Percentiles rank a stretch among this genome's conserved stretches.
Evolutionary conservation across 169 alveolate genomes (phyloP).

Genomic region (Eimeria acervulina): DNA sequence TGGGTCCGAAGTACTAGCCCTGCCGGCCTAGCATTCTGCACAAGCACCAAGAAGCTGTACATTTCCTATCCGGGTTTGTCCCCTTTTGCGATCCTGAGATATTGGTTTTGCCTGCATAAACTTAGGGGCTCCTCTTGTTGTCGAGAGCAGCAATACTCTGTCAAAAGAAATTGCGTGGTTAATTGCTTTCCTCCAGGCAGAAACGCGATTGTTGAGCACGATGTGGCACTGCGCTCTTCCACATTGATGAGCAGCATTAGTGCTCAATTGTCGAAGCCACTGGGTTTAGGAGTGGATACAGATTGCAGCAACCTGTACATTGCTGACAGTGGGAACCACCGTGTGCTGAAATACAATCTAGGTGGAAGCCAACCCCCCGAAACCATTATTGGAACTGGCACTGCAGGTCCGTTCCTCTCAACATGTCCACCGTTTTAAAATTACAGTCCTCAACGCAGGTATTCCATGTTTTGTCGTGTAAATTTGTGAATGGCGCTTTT

Average conservation of each 20-base stretch:
- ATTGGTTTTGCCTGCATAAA: background rate
- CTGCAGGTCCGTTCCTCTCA: constrained; percentile 45
- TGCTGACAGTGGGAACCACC: constrained; percentile 73
- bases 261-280: constrained; percentile 11
- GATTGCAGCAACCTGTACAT: constrained; percentile 50
- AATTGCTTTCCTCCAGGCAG: background rate
- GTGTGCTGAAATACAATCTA: constrained; percentile 27
- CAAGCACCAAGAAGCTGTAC: constrained; percentile 47
- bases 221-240: constrained; percentile 35
- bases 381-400: constrained; percentile 56
- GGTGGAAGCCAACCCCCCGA: background rate
- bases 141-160: background rate
- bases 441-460: background rate
- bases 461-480: background rate
- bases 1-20: constrained; percentile 71
- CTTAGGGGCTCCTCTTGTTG: background rate
- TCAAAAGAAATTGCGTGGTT: background rate
- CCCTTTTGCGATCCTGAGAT: background rate
- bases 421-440: background rate
- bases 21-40: constrained; percentile 64
- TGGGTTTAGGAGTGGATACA: constrained; percentile 34
- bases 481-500: background rate
- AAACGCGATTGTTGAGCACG: constrained; percentile 71
- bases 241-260: constrained; percentile 3
- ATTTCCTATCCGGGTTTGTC: constrained; percentile 73